Percentiles rank a stretch among this genome's conserved stretches.
Conservation (phyloP, 495 filamentous ascomycete genomes). For the Aspergillus taichungensis region DNA sequence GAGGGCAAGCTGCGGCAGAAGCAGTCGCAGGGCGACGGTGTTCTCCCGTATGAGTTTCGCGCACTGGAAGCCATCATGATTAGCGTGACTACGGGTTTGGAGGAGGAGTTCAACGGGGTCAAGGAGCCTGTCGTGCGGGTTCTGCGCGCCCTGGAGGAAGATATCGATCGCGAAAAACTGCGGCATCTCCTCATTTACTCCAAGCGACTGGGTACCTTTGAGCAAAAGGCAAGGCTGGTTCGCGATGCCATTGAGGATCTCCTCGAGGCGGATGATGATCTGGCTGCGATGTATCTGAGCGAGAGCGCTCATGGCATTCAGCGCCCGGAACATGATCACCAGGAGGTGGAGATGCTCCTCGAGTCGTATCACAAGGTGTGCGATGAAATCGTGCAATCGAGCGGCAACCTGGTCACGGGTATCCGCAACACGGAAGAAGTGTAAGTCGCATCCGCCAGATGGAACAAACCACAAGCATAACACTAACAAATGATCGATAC, state of each 20-base stretch:
- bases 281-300: slow-evolving; percentile 88
- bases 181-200: slow-evolving; percentile 84
- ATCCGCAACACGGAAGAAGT: slow-evolving; percentile 99
- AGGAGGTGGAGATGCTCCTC: slow-evolving; percentile 91
- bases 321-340: slow-evolving; percentile 80
- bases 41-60: slow-evolving; percentile 57
- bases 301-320: slow-evolving; percentile 70
- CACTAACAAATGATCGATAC: background rate
- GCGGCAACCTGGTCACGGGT: slow-evolving; percentile 84
- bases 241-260: slow-evolving; percentile 93
- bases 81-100: slow-evolving; percentile 71
- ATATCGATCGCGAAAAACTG: slow-evolving; percentile 92
- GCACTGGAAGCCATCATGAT: slow-evolving; percentile 48
- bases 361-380: slow-evolving; percentile 97
- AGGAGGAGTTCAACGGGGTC: slow-evolving; percentile 88
- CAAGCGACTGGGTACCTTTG: slow-evolving; percentile 92
- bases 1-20: slow-evolving; percentile 56
- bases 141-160: slow-evolving; percentile 84
- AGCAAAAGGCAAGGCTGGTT: slow-evolving; percentile 91
- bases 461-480: background rate
- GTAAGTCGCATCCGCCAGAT: slow-evolving; percentile 40
- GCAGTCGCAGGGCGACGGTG: slow-evolving; percentile 36
- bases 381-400: slow-evolving; percentile 95
- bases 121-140: slow-evolving; percentile 85
- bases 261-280: slow-evolving; percentile 94